phyloP scores from a whole-genome alignment of 495 filamentous ascomycete genomes.

The Annulohypoxylon nitens region DNA sequence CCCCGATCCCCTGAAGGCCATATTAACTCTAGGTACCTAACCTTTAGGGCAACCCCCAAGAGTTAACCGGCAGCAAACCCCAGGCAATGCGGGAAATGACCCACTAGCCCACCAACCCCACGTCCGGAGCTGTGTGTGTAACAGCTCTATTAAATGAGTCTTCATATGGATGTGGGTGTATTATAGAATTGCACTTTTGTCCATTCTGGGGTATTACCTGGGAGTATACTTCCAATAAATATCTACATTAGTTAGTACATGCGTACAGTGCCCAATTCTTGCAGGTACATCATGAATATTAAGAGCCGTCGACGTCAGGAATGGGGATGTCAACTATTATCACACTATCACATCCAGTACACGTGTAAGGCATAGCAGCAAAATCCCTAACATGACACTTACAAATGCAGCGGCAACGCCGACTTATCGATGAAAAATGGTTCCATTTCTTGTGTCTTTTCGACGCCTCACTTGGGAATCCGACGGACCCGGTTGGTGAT shows the following conservation, averaged over 20 bases:
- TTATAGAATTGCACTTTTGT: too few species aligned
- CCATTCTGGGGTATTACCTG: too few species aligned
- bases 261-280: neutral
- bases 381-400: neutral
- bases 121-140: neutral
- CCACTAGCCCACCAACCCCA: constrained; percentile 3
- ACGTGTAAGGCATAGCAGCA: constrained; percentile 5
- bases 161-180: too few species aligned
- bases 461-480: constrained; percentile 13
- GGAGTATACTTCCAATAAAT: neutral
- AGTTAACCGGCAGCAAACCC: neutral
- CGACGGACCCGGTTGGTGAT: constrained; percentile 20
- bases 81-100: neutral
- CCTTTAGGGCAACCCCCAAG: too few species aligned
- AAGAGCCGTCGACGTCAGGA: neutral
- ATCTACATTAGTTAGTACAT: neutral
- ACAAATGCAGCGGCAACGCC: neutral
- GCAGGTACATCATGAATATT: neutral
- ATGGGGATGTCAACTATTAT: neutral
- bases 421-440: neutral
- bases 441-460: neutral
- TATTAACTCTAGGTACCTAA: too few species aligned
- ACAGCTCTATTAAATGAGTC: too few species aligned
- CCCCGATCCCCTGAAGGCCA: too few species aligned
- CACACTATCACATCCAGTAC: neutral